These are phyloP conservation scores for Pistacia integerrima DNA, from an alignment of 345 rosid species.

Conservation along the genomic window DNA sequence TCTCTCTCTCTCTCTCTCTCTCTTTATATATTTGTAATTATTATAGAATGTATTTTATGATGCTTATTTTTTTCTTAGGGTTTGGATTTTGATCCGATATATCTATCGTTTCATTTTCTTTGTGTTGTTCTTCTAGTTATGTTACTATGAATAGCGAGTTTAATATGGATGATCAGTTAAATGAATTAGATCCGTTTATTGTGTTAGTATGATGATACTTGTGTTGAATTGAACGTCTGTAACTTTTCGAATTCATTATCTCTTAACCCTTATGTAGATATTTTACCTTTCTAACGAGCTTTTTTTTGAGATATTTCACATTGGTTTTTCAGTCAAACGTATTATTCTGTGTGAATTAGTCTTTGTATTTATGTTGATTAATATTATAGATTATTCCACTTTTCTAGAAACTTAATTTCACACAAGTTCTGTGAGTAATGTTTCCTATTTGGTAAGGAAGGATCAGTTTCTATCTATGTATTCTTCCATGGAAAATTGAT, in stretches of 20 bases:
- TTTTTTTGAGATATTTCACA: too few relatives aligned
- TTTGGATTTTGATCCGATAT: background rate
- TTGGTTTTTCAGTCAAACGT: too few relatives aligned
- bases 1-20: background rate
- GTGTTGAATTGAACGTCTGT: background rate
- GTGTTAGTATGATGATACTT: background rate
- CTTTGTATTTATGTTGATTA: background rate
- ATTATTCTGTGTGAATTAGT: background rate
- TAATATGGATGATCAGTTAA: background rate
- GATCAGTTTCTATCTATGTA: background rate
- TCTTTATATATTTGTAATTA: background rate
- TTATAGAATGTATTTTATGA: background rate
- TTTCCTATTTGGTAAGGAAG: background rate
- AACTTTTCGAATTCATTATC: background rate
- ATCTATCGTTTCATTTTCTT: background rate
- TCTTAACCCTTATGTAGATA: background rate
- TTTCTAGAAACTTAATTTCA: too few relatives aligned
- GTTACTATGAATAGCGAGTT: background rate
- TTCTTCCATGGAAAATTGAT: background rate
- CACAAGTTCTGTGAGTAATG: too few relatives aligned
- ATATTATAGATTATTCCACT: too few relatives aligned
- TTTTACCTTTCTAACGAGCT: too few relatives aligned
- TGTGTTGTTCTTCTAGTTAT: background rate
- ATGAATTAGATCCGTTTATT: slow-evolving; percentile 8
- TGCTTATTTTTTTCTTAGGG: background rate